phyloP scores from a whole-genome alignment of 345 rosid species.

The Aquilaria sinensis region DNA sequence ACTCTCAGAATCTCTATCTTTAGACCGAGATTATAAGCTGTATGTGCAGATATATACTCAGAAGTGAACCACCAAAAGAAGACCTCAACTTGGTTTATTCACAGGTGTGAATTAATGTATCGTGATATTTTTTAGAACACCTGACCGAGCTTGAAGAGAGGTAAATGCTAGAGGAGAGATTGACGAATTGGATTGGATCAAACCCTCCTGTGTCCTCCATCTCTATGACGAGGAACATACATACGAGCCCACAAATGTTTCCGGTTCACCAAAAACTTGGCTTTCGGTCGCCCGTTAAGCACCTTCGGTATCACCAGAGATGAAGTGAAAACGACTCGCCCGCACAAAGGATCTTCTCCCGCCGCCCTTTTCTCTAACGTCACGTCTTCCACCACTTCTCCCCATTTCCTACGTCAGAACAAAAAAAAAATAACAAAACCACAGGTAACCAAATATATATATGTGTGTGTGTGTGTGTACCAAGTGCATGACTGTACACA shows the following conservation, averaged over 20 bases:
- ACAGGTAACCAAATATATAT: not conserved
- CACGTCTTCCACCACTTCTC: conserved; percentile 24
- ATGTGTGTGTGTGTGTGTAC: not conserved
- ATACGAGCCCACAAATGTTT: conserved; percentile 30
- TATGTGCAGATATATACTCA: too few species aligned
- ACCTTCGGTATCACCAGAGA: conserved; percentile 16
- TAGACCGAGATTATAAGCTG: too few species aligned
- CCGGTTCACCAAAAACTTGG: conserved; percentile 25
- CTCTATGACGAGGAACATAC: conserved; percentile 12
- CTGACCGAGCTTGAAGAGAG: too few species aligned
- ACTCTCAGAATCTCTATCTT: too few species aligned
- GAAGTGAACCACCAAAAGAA: too few species aligned
- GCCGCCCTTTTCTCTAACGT: conserved; percentile 9
- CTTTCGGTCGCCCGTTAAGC: conserved; percentile 26
- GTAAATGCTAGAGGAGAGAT: too few species aligned
- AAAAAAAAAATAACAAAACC: not conserved
- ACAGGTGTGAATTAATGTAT: too few species aligned
- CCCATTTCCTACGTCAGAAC: conserved; percentile 22
- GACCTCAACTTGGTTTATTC: too few species aligned
- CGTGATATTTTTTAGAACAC: too few species aligned
- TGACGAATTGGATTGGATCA: too few species aligned
- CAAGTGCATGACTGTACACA: too few species aligned
- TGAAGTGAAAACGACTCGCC: conserved; percentile 23
- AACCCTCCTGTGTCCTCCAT: too few species aligned
- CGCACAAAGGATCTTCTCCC: conserved; percentile 23